Conservation (phyloP, 495 filamentous ascomycete genomes). For the Aspergillus homomorphus region DNA sequence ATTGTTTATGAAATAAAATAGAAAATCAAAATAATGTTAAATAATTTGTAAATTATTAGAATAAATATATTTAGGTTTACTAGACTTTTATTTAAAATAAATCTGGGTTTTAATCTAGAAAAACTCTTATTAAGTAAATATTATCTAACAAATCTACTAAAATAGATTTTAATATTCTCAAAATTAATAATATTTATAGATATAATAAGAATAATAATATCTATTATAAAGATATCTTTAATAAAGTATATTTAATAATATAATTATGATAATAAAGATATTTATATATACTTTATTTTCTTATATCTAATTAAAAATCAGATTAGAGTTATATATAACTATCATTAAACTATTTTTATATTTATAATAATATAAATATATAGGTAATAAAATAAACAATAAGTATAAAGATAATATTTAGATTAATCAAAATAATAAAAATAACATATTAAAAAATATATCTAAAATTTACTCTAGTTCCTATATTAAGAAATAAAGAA, state of each 20-base stretch:
- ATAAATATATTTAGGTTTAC: neutral
- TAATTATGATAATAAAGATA: neutral
- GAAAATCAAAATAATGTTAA: too few species aligned
- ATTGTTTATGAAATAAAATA: too few species aligned
- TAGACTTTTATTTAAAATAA: neutral
- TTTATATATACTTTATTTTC: constrained; percentile 1
- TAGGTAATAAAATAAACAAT: neutral
- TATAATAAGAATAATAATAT: neutral
- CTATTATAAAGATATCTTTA: neutral
- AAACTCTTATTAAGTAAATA: neutral
- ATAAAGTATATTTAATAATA: neutral
- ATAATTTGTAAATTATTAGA: too few species aligned
- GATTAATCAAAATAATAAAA: neutral
- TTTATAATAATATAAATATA: neutral
- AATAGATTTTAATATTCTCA: neutral
- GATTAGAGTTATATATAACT: too few species aligned
- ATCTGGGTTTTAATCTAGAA: neutral
- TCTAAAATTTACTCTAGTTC: too few species aligned
- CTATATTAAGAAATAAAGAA: neutral
- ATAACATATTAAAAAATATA: neutral
- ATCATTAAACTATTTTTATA: too few species aligned
- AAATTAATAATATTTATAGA: neutral
- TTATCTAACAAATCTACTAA: neutral
- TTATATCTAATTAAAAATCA: too few species aligned
- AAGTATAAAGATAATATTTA: neutral